Evolutionary conservation across 2,329 filamentous ascomycete genomes (phyloP), one percentile per base, ranked within the genome.

Genomic region (Clathrospora elynae): DNA sequence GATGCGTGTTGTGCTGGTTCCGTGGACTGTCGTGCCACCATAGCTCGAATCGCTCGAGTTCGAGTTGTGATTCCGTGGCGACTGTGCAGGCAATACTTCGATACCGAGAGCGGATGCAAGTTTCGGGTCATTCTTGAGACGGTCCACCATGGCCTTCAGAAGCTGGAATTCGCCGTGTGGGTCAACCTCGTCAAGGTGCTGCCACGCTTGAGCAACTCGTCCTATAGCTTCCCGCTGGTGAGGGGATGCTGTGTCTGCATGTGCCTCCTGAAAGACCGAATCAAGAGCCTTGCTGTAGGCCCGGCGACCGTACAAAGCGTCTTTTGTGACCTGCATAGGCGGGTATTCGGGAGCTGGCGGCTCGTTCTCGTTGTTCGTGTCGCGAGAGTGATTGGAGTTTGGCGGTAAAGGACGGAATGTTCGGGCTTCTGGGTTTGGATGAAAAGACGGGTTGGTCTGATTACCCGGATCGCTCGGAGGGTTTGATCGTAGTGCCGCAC

Each of bases 141-240:
- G 82, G n/a, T 88, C 80, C 48, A 95, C 78, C 53, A 95, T 81
- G 42, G 83, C 80, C 61, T 85, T 87, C 62, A 99, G 78, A 11
- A 99, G 78, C 55, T 95, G 84, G 60, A 92, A 93, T 26, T 91
- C 83, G 12, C 91, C 91, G 66, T 96, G 92, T 0, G 92, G 92
- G 61, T 99, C 92, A 19, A 92, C 78, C 30, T 88, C 83, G 67
- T 97, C 89, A 20, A 99, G 78, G 9, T 85, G 80, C 4, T 85
- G 86, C 76, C 93, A 95, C 0, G 92, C 91, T 66, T 95, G 88
- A 0, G 88, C 89, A 9, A 96, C 78, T 51, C 84, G 83, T 2
- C 87, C 88, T 19, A 97, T 79, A 0, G 90, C 90, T 58, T 96
- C 90, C 23, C 91, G 82, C 68, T 93, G 95, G n/a, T 76, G 74